Base-by-base conservation (phyloP, 768 basidiomycete species). In the Leccinum rimulosum region DNA sequence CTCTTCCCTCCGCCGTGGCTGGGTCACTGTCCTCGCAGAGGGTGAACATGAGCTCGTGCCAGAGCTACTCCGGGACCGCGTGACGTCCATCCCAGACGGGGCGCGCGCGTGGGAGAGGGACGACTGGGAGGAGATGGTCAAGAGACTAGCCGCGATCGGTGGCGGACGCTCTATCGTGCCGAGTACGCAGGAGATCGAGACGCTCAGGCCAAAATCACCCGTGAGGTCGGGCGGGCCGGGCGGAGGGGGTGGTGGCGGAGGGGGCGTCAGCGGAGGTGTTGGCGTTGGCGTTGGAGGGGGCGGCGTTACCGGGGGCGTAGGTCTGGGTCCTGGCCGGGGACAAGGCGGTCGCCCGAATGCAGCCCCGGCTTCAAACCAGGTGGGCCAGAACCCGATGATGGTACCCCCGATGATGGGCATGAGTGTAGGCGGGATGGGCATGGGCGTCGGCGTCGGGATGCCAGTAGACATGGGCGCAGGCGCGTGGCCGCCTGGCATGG, bases 171-270 rank as follows among this genome's bases (percentile, higher is more conserved):
- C 75, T 43, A 85, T 91, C 59, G 88, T 91, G 11, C 88, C 89
- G 0, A 84, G 82, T 74, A 84, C 87, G 4, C 67, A 82, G 71
- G 93, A 95, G 64, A 92, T 96, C 64, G 92, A 96, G 56, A 80
- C 82, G 0, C 78, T 96, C 17, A 80, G 93, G 17, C 93, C 93
- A 0, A 95, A 95, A 70, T 94, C 92, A 1, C 93, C 94, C 9
- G 77, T 86, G 25, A 85, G 50, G 68, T 72, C 11, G 74, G 77
- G 40, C 4, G 40, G 40, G 10, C 40, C 40, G 40, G 40, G 68
- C 52, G 60, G 33, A 17, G 53, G n/a, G 48, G 33, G 28, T 50
- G n/a, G 54, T 60, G 0, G 65, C 71, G 62, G 64, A 75, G 66
- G 53, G 70, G 59, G 68, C 50, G 59, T 69, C 35, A 60, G 69